A percentile compares a stretch with the other conserved stretches of the same genome.
Evolutionary conservation across 1,139 yeast species (phyloP).

Genomic region (Sugiyamaella paludigena): DNA sequence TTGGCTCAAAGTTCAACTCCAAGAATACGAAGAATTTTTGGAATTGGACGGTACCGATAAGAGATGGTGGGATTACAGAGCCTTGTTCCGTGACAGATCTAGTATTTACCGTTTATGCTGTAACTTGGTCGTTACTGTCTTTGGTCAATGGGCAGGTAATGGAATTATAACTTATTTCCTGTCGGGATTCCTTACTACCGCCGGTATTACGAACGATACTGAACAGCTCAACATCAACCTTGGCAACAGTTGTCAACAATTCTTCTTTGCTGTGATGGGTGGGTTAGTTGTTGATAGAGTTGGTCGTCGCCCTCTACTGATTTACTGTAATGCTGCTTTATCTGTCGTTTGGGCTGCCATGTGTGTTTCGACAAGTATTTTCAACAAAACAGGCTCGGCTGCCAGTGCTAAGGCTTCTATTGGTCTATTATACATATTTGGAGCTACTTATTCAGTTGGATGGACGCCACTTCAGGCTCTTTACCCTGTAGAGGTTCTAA

Average conservation of each 20-base stretch:
- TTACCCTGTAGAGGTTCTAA: constrained; percentile 40
- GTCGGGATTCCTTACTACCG: constrained; percentile 19
- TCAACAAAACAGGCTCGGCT: neutral
- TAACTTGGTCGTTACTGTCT: constrained; percentile 16
- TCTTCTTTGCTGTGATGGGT: constrained; percentile 16
- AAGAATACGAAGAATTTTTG: constrained; percentile 21
- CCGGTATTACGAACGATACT: constrained; percentile 20
- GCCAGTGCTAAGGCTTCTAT: constrained; percentile 22
- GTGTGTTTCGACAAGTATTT: constrained; percentile 19
- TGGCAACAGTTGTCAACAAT: constrained; percentile 13
- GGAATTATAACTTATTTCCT: constrained; percentile 23
- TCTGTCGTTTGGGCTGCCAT: constrained; percentile 19
- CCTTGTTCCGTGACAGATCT: constrained; percentile 38
- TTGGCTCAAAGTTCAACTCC: constrained; percentile 20
- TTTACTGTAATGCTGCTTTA: constrained; percentile 14
- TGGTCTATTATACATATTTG: neutral
- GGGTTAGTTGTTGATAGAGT: constrained; percentile 19
- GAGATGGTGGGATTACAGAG: constrained; percentile 33
- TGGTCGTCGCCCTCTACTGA: constrained; percentile 16
- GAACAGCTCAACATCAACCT: constrained; percentile 16
- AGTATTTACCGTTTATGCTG: constrained; percentile 36
- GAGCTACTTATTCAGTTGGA: constrained; percentile 16
- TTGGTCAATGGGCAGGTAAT: constrained; percentile 12
- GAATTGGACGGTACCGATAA: constrained; percentile 21
- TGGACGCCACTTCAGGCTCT: constrained; percentile 25